Percentiles rank a stretch among this genome's conserved stretches.
phyloP scores from a whole-genome alignment of 495 filamentous ascomycete species.

The Glutinoglossum americanum region DNA sequence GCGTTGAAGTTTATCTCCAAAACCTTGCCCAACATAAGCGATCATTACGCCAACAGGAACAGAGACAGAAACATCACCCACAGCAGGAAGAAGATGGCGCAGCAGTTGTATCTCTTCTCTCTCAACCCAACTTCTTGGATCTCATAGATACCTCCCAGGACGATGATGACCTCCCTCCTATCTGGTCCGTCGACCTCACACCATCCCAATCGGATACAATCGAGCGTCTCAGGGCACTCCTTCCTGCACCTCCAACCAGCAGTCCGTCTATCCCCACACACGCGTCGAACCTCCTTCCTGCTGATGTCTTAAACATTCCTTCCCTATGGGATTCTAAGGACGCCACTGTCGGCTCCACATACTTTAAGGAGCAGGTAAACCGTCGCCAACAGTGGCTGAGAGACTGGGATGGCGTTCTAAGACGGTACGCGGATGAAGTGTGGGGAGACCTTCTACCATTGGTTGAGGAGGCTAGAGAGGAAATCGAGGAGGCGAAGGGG shows the following conservation, averaged over 20 bases:
- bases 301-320: not conserved
- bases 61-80: conserved; percentile 18
- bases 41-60: conserved; percentile 39
- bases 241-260: not conserved
- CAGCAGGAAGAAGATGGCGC: not conserved
- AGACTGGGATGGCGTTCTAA: conserved; percentile 41
- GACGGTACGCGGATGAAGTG: conserved; percentile 50
- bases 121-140: not conserved
- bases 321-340: not conserved
- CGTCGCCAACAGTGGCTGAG: conserved; percentile 13
- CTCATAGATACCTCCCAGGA: not conserved
- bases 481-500: conserved; percentile 24
- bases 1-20: conserved; percentile 65
- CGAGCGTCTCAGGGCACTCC: not conserved
- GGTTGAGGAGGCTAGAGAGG: conserved; percentile 36
- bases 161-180: not conserved
- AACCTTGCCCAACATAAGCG: conserved; percentile 52
- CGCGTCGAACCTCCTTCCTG: not conserved
- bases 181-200: not conserved
- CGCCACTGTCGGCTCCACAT: not conserved
- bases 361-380: not conserved
- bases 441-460: conserved; percentile 52
- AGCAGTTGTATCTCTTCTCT: not conserved
- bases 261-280: not conserved
- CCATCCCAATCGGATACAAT: not conserved